Evolutionary conservation across 306 rosid genomes (phyloP).

Genomic region (Sphenostylis stenocarpa): DNA sequence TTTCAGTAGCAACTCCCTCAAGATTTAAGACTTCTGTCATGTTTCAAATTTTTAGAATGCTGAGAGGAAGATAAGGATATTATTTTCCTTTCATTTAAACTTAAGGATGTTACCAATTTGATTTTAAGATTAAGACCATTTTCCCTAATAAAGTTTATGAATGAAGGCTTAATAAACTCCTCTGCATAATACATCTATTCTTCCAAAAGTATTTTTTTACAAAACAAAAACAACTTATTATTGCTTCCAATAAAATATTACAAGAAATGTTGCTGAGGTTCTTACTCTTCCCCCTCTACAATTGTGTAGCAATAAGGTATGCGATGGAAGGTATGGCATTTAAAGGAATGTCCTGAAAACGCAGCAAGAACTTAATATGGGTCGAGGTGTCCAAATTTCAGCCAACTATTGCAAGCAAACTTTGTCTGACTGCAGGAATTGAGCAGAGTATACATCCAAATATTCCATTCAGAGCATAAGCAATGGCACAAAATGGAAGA

Average conservation of each 20-base stretch:
- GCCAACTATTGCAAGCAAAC: slow-evolving; percentile 67
- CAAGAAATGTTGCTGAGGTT: background rate
- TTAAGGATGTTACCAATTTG: background rate
- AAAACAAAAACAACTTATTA: background rate
- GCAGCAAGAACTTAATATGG: background rate
- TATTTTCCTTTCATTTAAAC: too few species aligned
- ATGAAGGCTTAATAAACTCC: background rate
- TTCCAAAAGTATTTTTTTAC: background rate
- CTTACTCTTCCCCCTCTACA: background rate
- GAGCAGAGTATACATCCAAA: slow-evolving; percentile 81
- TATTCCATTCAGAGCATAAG: slow-evolving; percentile 77
- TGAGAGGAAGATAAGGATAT: background rate
- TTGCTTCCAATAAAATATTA: background rate
- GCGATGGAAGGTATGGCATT: background rate
- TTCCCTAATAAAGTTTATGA: background rate
- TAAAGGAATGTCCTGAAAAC: background rate
- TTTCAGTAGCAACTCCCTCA: background rate
- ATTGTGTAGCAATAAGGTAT: background rate
- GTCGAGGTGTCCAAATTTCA: slow-evolving; percentile 19
- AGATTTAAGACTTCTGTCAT: too few species aligned
- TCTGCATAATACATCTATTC: background rate
- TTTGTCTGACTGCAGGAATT: slow-evolving; percentile 66
- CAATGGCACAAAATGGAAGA: slow-evolving; percentile 86
- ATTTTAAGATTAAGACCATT: background rate
- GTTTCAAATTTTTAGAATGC: too few species aligned